Percentiles rank a stretch among this genome's conserved stretches.
These are phyloP conservation scores for Tricladium varicosporioides DNA, from an alignment of 2,329 filamentous ascomycete genomes.

Conservation along the genomic window DNA sequence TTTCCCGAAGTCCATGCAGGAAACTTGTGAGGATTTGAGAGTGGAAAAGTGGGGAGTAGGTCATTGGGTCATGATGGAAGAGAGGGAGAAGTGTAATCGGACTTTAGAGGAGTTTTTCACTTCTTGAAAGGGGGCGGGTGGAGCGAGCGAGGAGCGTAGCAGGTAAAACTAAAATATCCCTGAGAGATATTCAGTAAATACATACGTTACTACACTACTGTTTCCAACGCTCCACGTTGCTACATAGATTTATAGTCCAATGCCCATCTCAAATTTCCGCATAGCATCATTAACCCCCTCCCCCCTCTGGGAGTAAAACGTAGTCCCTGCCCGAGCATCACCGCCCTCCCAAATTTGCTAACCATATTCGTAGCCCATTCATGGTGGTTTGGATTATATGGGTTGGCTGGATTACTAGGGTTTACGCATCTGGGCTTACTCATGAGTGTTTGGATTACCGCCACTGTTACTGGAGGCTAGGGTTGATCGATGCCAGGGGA, in stretches of 20 bases:
- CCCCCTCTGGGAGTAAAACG: slow-evolving; percentile 30
- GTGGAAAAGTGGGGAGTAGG: slow-evolving; percentile 9
- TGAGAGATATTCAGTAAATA: no score
- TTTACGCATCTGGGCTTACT: slow-evolving; percentile 33
- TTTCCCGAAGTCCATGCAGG: slow-evolving; percentile 18
- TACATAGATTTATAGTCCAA: no score
- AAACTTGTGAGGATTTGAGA: slow-evolving; percentile 1
- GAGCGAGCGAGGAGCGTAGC: no score
- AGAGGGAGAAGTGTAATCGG: slow-evolving; percentile 16
- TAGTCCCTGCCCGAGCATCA: slow-evolving; percentile 34
- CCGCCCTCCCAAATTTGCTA: slow-evolving; percentile 31
- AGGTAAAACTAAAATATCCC: no score
- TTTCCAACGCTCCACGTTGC: no score
- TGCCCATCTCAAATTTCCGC: no score
- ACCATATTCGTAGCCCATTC: slow-evolving; percentile 31
- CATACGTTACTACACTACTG: no score
- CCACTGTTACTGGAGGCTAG: slow-evolving; percentile 18
- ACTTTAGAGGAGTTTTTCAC: slow-evolving; percentile 11
- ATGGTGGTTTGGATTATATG: slow-evolving; percentile 32
- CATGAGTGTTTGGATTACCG: no score
- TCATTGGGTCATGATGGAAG: slow-evolving; percentile 24
- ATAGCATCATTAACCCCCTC: slow-evolving; percentile 32
- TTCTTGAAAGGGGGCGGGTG: not conserved
- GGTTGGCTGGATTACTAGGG: slow-evolving; percentile 32
- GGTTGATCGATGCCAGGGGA: slow-evolving; percentile 29